These are phyloP conservation scores for Cyclotella kingstonii DNA, from an alignment of 108 stramenopile species.

Conservation along the genomic window DNA sequence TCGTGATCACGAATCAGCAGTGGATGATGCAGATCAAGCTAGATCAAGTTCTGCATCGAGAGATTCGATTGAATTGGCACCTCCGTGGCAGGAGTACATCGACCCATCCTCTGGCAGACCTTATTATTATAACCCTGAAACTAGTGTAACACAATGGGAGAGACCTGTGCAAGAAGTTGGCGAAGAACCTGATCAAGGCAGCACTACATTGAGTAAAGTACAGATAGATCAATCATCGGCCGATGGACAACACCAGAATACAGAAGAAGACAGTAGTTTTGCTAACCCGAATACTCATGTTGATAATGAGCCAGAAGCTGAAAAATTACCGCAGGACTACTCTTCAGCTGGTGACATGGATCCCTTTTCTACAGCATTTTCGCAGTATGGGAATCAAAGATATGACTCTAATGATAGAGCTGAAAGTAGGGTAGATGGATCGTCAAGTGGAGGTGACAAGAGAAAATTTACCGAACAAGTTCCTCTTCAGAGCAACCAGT, in stretches of 20 bases:
- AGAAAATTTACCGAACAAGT: too few relatives aligned
- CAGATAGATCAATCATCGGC: not conserved
- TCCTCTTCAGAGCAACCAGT: too few relatives aligned
- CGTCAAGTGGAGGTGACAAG: too few relatives aligned
- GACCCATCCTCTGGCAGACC: slow-evolving; percentile 68
- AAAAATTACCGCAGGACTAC: too few relatives aligned
- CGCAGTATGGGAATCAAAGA: not conserved
- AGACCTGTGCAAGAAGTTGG: slow-evolving; percentile 35
- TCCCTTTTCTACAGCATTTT: slow-evolving; percentile 40
- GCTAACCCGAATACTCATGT: not conserved
- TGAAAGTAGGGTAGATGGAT: too few relatives aligned
- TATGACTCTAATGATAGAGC: too few relatives aligned
- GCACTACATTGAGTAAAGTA: not conserved
- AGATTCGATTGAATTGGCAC: slow-evolving; percentile 30
- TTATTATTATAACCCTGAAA: slow-evolving; percentile 77
- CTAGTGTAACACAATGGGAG: slow-evolving; percentile 84
- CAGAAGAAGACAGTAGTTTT: too few relatives aligned
- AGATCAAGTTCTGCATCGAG: not conserved
- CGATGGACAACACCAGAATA: not conserved
- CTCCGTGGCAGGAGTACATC: slow-evolving; percentile 72
- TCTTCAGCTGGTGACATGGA: slow-evolving; percentile 31
- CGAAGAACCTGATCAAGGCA: not conserved
- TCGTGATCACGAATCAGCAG: not conserved
- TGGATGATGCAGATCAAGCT: not conserved
- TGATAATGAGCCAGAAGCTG: too few relatives aligned